Percentiles rank a stretch among this genome's conserved stretches.
Conservation (phyloP, 164 flowering plant genomes). For the Kingdonia uniflora region DNA sequence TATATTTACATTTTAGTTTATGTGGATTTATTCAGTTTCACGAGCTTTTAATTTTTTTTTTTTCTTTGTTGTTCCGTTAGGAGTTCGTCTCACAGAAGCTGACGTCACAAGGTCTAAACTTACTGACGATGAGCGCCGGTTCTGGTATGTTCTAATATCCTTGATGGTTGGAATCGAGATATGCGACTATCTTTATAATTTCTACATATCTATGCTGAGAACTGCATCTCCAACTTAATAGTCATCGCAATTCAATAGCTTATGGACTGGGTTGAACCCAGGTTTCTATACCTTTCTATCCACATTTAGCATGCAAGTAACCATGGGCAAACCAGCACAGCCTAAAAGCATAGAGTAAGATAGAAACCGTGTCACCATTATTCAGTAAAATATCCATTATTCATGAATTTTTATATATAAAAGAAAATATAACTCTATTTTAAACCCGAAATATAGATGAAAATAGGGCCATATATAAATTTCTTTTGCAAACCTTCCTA, state of each 20-base stretch:
- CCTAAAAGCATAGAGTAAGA: neutral
- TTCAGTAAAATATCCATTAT: no score
- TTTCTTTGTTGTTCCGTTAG: constrained; percentile 15
- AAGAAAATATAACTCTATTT: no score
- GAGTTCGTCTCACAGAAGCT: constrained; percentile 29
- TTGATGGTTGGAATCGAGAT: neutral
- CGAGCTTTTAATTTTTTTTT: neutral
- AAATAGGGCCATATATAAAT: no score
- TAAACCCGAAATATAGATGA: no score
- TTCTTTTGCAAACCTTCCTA: no score
- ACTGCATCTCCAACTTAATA: neutral
- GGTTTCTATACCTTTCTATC: neutral
- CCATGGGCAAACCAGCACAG: no score
- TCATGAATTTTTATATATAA: no score
- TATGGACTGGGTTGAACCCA: neutral
- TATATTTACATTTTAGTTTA: constrained; percentile 1
- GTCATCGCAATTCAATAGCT: no score
- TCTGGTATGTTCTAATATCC: constrained; percentile 39
- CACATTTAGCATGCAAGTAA: no score
- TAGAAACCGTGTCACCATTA: no score
- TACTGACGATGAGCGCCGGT: constrained; percentile 53
- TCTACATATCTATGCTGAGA: neutral
- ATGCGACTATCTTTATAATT: neutral
- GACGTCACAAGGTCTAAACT: constrained; percentile 28
- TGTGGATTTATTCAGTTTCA: neutral